Evolutionary conservation across 1,284 basidiomycete species (phyloP).

Genomic region (Cryptococcus floricola): DNA sequence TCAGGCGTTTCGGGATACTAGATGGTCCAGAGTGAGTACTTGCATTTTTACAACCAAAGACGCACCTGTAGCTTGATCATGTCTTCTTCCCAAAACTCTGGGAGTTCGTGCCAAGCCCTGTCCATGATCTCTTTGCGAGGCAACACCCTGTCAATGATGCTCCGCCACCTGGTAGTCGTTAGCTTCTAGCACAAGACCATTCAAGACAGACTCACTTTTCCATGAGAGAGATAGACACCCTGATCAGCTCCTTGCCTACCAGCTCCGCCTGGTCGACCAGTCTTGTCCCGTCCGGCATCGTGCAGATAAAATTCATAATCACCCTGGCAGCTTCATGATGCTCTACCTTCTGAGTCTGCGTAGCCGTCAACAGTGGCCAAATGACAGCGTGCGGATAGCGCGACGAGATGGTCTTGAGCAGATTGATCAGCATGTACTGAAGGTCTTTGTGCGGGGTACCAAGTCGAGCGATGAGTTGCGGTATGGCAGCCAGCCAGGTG

Average conservation of each 20-base stretch:
- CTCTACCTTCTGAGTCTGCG: constrained; percentile 35
- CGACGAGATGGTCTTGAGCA: constrained; percentile 36
- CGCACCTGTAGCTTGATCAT: constrained; percentile 24
- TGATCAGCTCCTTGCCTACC: constrained; percentile 39
- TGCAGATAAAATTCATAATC: constrained; percentile 41
- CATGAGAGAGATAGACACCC: constrained; percentile 33
- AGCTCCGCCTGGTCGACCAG: constrained; percentile 40
- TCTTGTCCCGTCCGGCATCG: constrained; percentile 29
- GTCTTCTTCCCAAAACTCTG: constrained; percentile 30
- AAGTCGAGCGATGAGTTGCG: constrained; percentile 44
- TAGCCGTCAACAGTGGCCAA: constrained; percentile 44
- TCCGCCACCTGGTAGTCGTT: constrained; percentile 24
- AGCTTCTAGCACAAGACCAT: not conserved
- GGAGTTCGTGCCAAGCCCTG: constrained; percentile 31
- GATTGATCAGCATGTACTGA: constrained; percentile 30
- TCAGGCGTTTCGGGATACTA: constrained; percentile 36
- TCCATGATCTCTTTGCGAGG: constrained; percentile 34
- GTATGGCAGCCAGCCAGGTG: constrained; percentile 40
- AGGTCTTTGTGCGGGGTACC: constrained; percentile 35
- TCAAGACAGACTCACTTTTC: constrained; percentile 26
- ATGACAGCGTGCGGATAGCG: constrained; percentile 44
- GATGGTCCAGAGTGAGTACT: not conserved
- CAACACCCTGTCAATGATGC: constrained; percentile 28
- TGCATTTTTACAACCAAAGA: not conserved
- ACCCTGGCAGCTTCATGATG: constrained; percentile 38